Percentiles rank a stretch among this genome's conserved stretches.
Evolutionary conservation across 495 filamentous ascomycete genomes (phyloP).

Genomic region (Aspergillus olivimuriae): DNA sequence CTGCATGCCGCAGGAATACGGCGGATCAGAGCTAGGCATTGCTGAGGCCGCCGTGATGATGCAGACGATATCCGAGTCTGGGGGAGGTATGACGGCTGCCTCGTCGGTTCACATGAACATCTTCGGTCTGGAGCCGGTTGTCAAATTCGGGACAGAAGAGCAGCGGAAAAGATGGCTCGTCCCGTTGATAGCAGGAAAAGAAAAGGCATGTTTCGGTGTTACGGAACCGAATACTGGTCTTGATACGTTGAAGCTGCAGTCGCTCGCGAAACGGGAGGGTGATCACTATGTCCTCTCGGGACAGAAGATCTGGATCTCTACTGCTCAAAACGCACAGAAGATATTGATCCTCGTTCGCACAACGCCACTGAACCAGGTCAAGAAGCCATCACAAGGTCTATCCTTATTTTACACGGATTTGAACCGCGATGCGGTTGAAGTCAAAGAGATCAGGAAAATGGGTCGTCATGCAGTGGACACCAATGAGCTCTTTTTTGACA

Average conservation of each 20-base stretch:
- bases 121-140: conserved; percentile 59
- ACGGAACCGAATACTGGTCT: conserved; percentile 51
- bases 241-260: conserved; percentile 53
- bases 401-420: conserved; percentile 63
- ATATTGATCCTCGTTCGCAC: conserved; percentile 63
- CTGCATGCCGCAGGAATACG: conserved; percentile 53
- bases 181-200: conserved; percentile 50
- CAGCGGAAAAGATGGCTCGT: conserved; percentile 50
- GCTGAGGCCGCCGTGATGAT: conserved; percentile 65
- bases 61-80: conserved; percentile 61
- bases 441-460: conserved; percentile 62
- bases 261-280: conserved; percentile 41
- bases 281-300: conserved; percentile 50
- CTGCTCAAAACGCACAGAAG: conserved; percentile 56
- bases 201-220: conserved; percentile 58
- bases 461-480: conserved; percentile 60
- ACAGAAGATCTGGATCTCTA: conserved; percentile 67
- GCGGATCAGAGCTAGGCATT: conserved; percentile 58
- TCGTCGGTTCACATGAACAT: conserved; percentile 60
- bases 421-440: conserved; percentile 42
- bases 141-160: conserved; percentile 49
- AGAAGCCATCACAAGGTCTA: conserved; percentile 53
- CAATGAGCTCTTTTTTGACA: conserved; percentile 67
- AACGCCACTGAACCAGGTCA: conserved; percentile 47
- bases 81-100: conserved; percentile 59